Evolutionary conservation across 352 stramenopile species (phyloP).

Genomic region (Phytopythium litorale): DNA sequence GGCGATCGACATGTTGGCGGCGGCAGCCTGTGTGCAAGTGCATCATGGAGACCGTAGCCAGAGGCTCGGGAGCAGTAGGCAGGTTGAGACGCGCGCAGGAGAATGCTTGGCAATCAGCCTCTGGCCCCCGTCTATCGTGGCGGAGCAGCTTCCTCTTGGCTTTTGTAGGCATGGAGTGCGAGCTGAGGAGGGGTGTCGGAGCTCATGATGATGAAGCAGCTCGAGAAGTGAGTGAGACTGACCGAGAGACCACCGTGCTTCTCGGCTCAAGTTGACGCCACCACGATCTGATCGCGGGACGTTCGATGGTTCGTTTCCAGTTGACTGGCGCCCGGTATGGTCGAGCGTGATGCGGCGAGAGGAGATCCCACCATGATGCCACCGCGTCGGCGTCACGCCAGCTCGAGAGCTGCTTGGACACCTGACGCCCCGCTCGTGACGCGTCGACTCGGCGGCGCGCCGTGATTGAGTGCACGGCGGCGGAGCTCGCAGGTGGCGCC

Average conservation of each 20-base stretch:
- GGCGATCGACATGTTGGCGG: too few species aligned
- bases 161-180: too few species aligned
- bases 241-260: not conserved
- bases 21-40: too few species aligned
- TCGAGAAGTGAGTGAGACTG: not conserved
- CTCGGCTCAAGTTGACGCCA: too few species aligned
- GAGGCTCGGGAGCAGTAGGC: not conserved
- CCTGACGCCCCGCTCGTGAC: not conserved
- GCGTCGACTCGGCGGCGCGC: not conserved
- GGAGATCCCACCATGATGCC: not conserved
- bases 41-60: too few species aligned
- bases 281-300: too few species aligned
- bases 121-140: too few species aligned
- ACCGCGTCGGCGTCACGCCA: not conserved
- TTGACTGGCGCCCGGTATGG: too few species aligned
- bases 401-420: not conserved
- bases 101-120: constrained; percentile 3
- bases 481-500: not conserved
- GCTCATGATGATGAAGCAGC: too few species aligned
- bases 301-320: too few species aligned
- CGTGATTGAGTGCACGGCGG: not conserved
- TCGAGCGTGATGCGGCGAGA: not conserved
- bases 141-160: too few species aligned
- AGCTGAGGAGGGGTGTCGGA: too few species aligned
- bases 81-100: not conserved